Evolutionary conservation across 345 rosid genomes (phyloP), one percentile per base, ranked within the genome.

Genomic region (Salix purpurea): DNA sequence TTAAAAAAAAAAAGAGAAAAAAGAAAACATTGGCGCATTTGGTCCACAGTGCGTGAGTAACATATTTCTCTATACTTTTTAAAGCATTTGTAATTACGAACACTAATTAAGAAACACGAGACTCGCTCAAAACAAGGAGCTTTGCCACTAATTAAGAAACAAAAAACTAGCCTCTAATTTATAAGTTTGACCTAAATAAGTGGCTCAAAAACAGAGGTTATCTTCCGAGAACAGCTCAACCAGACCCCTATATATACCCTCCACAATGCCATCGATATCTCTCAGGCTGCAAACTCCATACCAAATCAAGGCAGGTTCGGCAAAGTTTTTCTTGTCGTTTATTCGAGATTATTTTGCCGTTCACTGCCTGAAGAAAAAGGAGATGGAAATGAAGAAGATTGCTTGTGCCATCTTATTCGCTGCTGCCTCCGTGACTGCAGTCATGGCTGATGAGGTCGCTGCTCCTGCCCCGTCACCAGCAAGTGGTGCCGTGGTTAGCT

Each of bases 381-480:
- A 2, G 50, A 87, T 88, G 91, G 90, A 87, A 79, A 88, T 87
- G 91, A 89, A 89, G 88, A 90, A 88, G 87, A 75, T 83, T 50
- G 90, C 89, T n/a, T 83, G 78, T 3, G 89, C 88, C 50, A 61
- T 83, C 74, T 76, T 88, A 78, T 82, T 84, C 67, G 88, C 84
- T 19, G 88, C 90, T 58, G 89, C 90, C 83, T 83, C 93, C 73
- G 65, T 79, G 78, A 78, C 84, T 54, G 80, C 85, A 18, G 89
- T 85, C 67, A 56, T 82, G 89, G 92, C 89, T 15, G 64, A 76
- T 0, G 85, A 79, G 62, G 84, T 74, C 7, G 86, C 93, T 42
- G 86, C 88, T 3, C 83, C 87, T n/a, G 76, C 84, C 34, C 81
- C 80, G 1, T 72, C 76, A 24, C 69, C 84, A 1, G 37, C 78